Evolutionary conservation across 768 basidiomycete species (phyloP), one percentile per base, ranked within the genome.

Genomic region (Amanita fuliginea): DNA sequence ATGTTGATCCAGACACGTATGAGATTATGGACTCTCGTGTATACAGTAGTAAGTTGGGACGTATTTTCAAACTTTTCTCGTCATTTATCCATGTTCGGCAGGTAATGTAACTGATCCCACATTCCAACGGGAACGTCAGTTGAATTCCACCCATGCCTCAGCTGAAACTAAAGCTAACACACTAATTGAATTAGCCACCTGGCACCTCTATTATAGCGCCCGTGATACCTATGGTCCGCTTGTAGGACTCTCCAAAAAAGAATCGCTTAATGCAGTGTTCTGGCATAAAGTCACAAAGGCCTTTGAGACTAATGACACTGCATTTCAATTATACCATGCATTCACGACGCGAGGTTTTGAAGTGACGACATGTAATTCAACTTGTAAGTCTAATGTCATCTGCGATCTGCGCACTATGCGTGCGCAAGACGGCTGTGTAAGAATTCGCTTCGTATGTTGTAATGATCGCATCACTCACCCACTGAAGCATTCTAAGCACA

Each of bases 1-100:
- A 81, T 46, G 65, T 83, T 22, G 81, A 83, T 56, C 77, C 79
- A 2, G 78, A 79, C 51, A 80, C 79, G 6, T 81, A 75, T 54
- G 81, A 81, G 55, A 60, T 83, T 43, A 76, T 82, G 73, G 80
- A 83, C 53, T 64, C 70, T 3, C 66, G 67, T 10, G 74, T 74
- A 0, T 77, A 73, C 57, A 63, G 67, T 43, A 68, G 78, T 79
- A 45, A 16, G 75, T 57, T 14, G 4, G 35, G 24, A 36, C 14
- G 37, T 24, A 28, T 26, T 24, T 33, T 36, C n/a, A 21, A n/a
- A 42, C 2, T 5, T 2, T 32, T 44, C 42, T 41, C 3, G 11
- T 33, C 5, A 16, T 28, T 49, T 35, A 30, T 28, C 3, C n/a
- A 51, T 45, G 13, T 44, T 33, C 44, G 11, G 33, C 18, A 77